These are phyloP conservation scores for Tricholoma matsutake DNA, from an alignment of 768 basidiomycete species.

Conservation along the genomic window DNA sequence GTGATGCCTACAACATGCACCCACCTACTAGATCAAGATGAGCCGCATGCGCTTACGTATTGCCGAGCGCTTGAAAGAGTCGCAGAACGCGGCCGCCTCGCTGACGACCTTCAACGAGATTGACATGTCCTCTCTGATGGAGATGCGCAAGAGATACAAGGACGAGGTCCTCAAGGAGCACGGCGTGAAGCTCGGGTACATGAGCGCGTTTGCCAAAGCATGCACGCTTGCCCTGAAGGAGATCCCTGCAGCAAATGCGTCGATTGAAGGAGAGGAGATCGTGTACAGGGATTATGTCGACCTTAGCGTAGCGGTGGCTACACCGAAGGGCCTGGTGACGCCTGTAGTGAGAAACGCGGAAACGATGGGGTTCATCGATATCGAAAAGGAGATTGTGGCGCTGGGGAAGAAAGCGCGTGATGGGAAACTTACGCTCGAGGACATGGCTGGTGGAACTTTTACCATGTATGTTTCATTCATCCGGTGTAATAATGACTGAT, in stretches of 20 bases:
- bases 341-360: constrained; percentile 94
- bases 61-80: constrained; percentile 95
- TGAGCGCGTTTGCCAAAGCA: constrained; percentile 95
- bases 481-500: constrained; percentile 3
- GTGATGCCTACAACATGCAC: not conserved
- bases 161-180: constrained; percentile 86
- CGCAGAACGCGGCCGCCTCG: constrained; percentile 95
- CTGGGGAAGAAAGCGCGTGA: constrained; percentile 95
- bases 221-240: constrained; percentile 81
- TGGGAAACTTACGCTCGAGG: constrained; percentile 92
- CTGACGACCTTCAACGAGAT: constrained; percentile 99
- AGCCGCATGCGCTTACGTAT: constrained; percentile 97
- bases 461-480: constrained; percentile 68
- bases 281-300: constrained; percentile 93
- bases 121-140: constrained; percentile 96
- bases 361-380: constrained; percentile 78
- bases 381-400: constrained; percentile 89
- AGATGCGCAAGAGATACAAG: constrained; percentile 93
- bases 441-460: constrained; percentile 98
- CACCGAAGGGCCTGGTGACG: constrained; percentile 95
- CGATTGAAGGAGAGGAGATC: constrained; percentile 91
- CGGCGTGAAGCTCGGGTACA: constrained; percentile 96
- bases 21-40: constrained; percentile 83
- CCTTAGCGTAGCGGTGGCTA: constrained; percentile 93
- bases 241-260: constrained; percentile 91